phyloP scores from a whole-genome alignment of 2,329 filamentous ascomycete species.

The Claviceps sp. region DNA sequence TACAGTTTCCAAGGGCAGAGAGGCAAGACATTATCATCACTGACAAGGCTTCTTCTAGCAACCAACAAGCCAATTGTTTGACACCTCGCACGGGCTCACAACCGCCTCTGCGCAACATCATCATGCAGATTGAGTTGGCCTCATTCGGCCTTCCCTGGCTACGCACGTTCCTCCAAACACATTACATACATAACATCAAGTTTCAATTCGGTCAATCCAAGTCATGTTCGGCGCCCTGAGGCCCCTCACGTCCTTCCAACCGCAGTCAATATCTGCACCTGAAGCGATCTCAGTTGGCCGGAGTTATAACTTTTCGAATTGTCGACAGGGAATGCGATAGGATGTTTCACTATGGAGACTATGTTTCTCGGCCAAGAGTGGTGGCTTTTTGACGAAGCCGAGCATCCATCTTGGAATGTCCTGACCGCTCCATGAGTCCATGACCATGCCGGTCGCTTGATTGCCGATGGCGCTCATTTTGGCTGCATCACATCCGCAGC shows the following conservation, averaged over 20 bases:
- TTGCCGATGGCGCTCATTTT: neutral
- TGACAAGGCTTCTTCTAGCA: neutral
- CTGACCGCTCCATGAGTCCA: neutral
- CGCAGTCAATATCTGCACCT: neutral
- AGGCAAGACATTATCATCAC: conserved; percentile 4
- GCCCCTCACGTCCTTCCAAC: neutral
- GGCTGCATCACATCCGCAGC: neutral
- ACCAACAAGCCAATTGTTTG: neutral
- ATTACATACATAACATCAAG: neutral
- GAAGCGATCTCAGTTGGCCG: neutral
- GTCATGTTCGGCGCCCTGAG: neutral
- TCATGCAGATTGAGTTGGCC: neutral
- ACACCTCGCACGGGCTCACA: neutral
- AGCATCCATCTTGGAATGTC: neutral
- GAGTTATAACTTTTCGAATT: neutral
- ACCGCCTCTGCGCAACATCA: neutral
- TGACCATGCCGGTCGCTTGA: neutral
- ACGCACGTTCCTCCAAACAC: neutral
- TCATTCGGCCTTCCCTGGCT: no score
- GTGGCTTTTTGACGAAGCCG: neutral
- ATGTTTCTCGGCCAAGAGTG: neutral
- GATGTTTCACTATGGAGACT: neutral
- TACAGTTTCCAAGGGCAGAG: no score
- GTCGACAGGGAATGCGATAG: neutral
- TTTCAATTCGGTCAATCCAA: neutral